A percentile compares a stretch with the other conserved stretches of the same genome.
These are phyloP conservation scores for Aureobasidium sp. DNA, from an alignment of 2,329 filamentous ascomycete species.

Conservation along the genomic window DNA sequence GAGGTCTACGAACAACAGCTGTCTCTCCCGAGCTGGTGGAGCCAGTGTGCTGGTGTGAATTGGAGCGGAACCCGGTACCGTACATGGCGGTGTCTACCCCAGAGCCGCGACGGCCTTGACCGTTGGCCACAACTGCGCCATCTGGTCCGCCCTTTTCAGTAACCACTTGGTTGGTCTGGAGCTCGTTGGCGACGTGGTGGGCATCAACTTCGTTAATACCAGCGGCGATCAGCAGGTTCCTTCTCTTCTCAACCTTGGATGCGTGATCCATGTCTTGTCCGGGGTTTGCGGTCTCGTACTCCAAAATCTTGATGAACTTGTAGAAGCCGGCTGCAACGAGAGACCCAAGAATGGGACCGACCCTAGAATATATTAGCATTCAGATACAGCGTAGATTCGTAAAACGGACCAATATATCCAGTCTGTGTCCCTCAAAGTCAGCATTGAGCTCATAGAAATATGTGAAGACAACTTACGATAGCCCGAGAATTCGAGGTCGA, in stretches of 20 bases:
- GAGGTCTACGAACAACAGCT: conserved; percentile 11
- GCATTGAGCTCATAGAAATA: too few relatives aligned
- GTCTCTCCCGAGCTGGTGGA: conserved; percentile 16
- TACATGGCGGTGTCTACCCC: conserved; percentile 15
- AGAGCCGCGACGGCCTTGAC: conserved; percentile 14
- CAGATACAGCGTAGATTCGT: too few relatives aligned
- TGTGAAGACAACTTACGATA: too few relatives aligned
- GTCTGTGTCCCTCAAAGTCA: too few relatives aligned
- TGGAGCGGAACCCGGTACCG: conserved; percentile 16
- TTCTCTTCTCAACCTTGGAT: conserved; percentile 16
- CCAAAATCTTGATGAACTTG: conserved; percentile 27
- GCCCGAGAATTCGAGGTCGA: conserved; percentile 21
- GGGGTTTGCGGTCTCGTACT: conserved; percentile 29
- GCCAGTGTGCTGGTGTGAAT: conserved; percentile 8
- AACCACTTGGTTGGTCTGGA: conserved; percentile 6
- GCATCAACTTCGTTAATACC: conserved; percentile 19
- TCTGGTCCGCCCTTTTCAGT: conserved; percentile 9
- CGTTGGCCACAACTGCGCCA: conserved; percentile 15
- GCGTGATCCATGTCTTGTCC: conserved; percentile 22
- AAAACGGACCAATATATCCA: conserved; percentile 30
- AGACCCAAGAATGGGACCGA: conserved; percentile 25
- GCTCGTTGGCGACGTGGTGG: conserved; percentile 16
- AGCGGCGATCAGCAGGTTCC: conserved; percentile 18
- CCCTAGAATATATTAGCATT: too few relatives aligned
- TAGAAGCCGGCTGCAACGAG: conserved; percentile 27